Base-by-base conservation (phyloP, 2,329 filamentous ascomycete genomes). In the Cladorrhinum sp. region DNA sequence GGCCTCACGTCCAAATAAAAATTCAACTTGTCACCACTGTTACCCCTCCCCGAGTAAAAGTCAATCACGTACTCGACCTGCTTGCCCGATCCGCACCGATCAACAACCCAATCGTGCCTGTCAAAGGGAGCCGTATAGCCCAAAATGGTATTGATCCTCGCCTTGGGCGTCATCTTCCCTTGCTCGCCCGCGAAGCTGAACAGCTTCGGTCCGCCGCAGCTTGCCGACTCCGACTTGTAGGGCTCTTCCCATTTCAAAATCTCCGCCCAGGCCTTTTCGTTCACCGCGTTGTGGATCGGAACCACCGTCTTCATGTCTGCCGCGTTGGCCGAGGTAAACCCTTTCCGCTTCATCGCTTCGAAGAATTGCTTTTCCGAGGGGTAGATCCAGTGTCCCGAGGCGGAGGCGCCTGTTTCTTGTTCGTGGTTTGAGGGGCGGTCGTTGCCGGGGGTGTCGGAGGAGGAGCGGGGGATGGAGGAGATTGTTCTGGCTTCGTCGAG, bases 311-410 rank as follows among this genome's bases (percentile, higher is more conserved):
- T 88, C 88, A 97, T 97, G 75, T 96, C 92, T 5, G 82, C 79
- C 0, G 84, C 85, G 14, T 81, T 79, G 28, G 84, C 90, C 62
- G 82, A 87, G 63, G 87, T 85, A 78, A 92, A 88, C 49, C 88
- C 89, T 76, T 99, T 99, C 72, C 94, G 88, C 79, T 89, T 86
- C 86, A 99, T 94, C 50, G 95, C 95, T 53, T 96, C 91, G 78
- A 98, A 98, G 81, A 99, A 99, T 87, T 97, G 96, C 72, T 91
- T 89, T 74, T 98, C 94, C 0, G 90, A 95, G 0, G 95, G 95
- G 75, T 99, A 99, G 63, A 99, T 88, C 95, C 95, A 99, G 74
- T 97, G 96, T 0, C 94, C 94, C 0, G 85, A 85, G 39, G 78
- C 73, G 55, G 81, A 78, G 21, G 86, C 81, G 64, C 90, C 89